Evolutionary conservation across 1,284 basidiomycete species (phyloP).

Genomic region (Boletus mariae): DNA sequence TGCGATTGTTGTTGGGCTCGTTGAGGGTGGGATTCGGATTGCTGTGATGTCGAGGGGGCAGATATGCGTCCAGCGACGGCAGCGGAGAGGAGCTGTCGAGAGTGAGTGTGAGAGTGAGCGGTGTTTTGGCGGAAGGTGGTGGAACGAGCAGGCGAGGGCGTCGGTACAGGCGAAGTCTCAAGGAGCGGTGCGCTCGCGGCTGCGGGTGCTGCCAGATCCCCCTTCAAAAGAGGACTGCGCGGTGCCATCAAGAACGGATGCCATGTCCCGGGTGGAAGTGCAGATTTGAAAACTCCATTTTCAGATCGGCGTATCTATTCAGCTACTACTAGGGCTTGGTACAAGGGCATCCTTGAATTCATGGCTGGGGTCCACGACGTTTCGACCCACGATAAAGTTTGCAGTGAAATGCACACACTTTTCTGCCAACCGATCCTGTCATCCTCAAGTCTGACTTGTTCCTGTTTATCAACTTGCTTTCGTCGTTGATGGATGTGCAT

Average conservation of each 20-base stretch:
- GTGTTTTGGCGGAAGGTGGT: constrained; percentile 42
- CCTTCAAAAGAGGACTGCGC: constrained; percentile 17
- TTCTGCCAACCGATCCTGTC: no score
- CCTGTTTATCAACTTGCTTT: no score
- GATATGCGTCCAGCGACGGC: constrained; percentile 25
- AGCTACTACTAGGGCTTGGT: no score
- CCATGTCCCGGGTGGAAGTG: no score
- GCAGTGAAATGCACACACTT: no score
- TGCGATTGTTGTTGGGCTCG: constrained; percentile 4
- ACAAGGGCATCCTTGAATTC: no score
- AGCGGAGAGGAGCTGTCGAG: constrained; percentile 25
- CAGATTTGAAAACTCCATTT: no score
- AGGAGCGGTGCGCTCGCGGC: constrained; percentile 19
- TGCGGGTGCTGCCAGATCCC: constrained; percentile 14
- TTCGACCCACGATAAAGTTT: no score
- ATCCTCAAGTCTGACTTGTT: no score
- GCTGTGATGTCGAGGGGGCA: constrained; percentile 5
- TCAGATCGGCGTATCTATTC: no score
- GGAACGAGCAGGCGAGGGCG: constrained; percentile 20
- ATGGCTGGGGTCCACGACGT: no score
- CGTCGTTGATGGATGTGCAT: no score
- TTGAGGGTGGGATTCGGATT: constrained; percentile 2
- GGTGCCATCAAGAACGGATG: constrained; percentile 69
- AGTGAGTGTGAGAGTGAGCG: constrained; percentile 38
- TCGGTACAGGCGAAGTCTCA: constrained; percentile 28